phyloP scores from a whole-genome alignment of 2,329 filamentous ascomycete genomes.

The Neonectria neomacrospora region DNA sequence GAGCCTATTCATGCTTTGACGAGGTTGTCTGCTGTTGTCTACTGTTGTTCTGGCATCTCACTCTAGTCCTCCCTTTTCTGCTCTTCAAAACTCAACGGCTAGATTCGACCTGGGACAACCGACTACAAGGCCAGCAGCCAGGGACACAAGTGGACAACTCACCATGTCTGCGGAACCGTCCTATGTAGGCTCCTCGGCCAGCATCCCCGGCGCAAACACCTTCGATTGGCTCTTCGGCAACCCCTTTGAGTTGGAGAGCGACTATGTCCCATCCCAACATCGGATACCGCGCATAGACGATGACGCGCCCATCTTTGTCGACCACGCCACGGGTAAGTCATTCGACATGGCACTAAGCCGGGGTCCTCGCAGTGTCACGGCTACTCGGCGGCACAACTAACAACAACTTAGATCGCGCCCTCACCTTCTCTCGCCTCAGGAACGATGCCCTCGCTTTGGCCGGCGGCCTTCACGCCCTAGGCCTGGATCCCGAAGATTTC shows the following conservation, averaged over 20 bases:
- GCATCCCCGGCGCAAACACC: slow-evolving; percentile 42
- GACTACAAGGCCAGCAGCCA: slow-evolving; percentile 7
- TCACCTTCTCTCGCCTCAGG: slow-evolving; percentile 49
- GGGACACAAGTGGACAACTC: background rate
- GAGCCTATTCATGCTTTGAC: background rate
- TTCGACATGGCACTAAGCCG: background rate
- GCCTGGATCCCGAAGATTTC: slow-evolving; percentile 49
- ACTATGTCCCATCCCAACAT: slow-evolving; percentile 45
- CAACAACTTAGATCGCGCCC: slow-evolving; percentile 46
- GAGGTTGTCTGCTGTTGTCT: background rate
- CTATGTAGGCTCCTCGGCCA: slow-evolving; percentile 34
- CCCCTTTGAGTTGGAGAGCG: slow-evolving; percentile 49
- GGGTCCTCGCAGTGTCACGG: background rate
- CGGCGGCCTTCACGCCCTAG: slow-evolving; percentile 49
- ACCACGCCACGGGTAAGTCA: slow-evolving; percentile 52
- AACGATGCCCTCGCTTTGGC: slow-evolving; percentile 52
- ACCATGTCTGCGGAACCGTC: slow-evolving; percentile 34
- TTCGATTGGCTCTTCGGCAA: slow-evolving; percentile 54
- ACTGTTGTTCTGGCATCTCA: background rate
- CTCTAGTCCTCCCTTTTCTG: background rate
- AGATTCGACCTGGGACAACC: background rate
- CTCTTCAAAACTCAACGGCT: background rate
- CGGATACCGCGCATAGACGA: slow-evolving; percentile 48
- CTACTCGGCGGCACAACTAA: background rate
- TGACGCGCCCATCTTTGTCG: slow-evolving; percentile 52